A percentile compares a stretch with the other conserved stretches of the same genome.
These are phyloP conservation scores for Euphrasia confusa DNA, from an alignment of 257 asterid species.

Conservation along the genomic window DNA sequence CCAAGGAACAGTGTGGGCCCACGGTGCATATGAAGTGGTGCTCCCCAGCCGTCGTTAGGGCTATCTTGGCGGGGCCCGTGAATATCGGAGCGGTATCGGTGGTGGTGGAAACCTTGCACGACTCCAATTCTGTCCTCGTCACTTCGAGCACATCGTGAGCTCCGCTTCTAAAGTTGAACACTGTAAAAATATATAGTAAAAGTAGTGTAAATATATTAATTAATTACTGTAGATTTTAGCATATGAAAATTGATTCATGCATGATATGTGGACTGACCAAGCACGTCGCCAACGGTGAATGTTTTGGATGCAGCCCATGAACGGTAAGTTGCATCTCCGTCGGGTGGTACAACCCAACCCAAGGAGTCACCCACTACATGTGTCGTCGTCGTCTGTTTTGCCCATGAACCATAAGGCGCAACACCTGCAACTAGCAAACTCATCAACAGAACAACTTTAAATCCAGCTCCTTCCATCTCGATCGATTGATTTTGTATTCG, in stretches of 20 bases:
- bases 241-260: too few species aligned
- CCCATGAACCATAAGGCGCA: conserved; percentile 34
- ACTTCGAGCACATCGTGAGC: conserved; percentile 48
- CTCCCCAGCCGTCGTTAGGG: conserved; percentile 50
- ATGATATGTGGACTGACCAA: too few species aligned
- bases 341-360: conserved; percentile 67
- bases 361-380: conserved; percentile 58
- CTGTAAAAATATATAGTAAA: conserved; percentile 29
- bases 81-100: conserved; percentile 21
- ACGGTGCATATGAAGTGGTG: conserved; percentile 64
- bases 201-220: too few species aligned
- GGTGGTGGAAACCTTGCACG: conserved; percentile 46
- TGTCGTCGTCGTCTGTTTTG: conserved; percentile 53
- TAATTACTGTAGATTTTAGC: too few species aligned
- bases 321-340: conserved; percentile 43
- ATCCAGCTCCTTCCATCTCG: conserved; percentile 33
- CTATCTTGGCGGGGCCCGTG: conserved; percentile 55
- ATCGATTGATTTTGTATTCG: too few species aligned
- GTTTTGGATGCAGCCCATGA: conserved; percentile 45
- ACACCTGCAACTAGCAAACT: conserved; percentile 33
- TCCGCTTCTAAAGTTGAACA: conserved; percentile 61
- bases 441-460: conserved; percentile 25
- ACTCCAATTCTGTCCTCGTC: conserved; percentile 37
- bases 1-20: conserved; percentile 47
- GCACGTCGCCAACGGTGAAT: neutral